Base-by-base conservation (phyloP, 108 stramenopile species). In the Cyclotella baltica region DNA sequence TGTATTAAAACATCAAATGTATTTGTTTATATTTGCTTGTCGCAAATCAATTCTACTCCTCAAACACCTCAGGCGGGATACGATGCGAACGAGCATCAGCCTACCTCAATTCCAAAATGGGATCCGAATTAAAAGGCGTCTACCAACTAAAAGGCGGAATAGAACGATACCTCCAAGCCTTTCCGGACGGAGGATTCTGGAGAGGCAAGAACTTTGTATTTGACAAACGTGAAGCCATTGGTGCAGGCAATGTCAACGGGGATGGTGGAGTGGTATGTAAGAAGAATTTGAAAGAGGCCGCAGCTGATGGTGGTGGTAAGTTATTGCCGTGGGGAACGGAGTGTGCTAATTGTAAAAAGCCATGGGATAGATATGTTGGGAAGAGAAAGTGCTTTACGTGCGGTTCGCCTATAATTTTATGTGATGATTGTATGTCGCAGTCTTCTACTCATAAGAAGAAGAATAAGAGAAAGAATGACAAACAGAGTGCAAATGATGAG, bases 361-460 rank as follows among this genome's bases (percentile, higher is more conserved):
- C 86, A 35, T 97, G 97, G 97, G 94, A 97, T 88, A 68, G 94
- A 57, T 97, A 97, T 67, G 71, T 96, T 33, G 97, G 97, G 27
- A 97, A 97, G 76, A 86, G 92, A 40, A 95, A 96, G 70, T 97
- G 97, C 57, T 78, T 57, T 31, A 93, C 89, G 0, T 97, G 97
- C 70, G 95, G 95, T 25, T 95, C 96, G 15, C 97, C 97, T 10
- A 93, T 97, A 1, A 73, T 97, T 48, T 89, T 95, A 85, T 97
- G 96, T 70, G 85, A 90, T 67, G 52, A 47, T 0, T 97, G 96
- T 85, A 80, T 93, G 88, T 91, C 93, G 1, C 63, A 66, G 35
- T 83, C 76, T 13, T 31, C 62, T 35, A 65, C 55, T 2, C 64
- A 43, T 29, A 80, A 62, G 67, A 86, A 86, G 30, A 78, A 64